These are phyloP conservation scores for Trichoderma gracile DNA, from an alignment of 2,329 filamentous ascomycete genomes.

Conservation along the genomic window DNA sequence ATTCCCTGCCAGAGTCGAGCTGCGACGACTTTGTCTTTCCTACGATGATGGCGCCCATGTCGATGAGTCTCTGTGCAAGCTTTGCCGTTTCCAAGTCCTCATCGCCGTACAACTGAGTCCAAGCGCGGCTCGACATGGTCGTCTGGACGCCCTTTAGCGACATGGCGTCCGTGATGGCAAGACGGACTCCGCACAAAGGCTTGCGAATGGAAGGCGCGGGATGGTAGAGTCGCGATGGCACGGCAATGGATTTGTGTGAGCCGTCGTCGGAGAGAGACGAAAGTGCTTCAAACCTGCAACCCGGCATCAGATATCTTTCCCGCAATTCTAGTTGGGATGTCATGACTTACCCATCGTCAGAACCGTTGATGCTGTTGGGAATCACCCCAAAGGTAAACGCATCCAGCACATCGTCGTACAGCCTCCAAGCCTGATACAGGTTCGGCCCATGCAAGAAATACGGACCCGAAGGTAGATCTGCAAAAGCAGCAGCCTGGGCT, in stretches of 20 bases:
- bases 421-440: constrained; percentile 44
- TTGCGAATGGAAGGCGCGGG: constrained; percentile 33
- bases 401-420: constrained; percentile 43
- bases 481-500: constrained; percentile 29
- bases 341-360: constrained; percentile 32
- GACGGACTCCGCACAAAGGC: constrained; percentile 42
- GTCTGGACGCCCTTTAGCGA: constrained; percentile 53
- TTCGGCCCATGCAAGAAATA: constrained; percentile 46
- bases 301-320: background rate
- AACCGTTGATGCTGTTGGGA: constrained; percentile 36
- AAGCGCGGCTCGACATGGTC: constrained; percentile 59
- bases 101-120: constrained; percentile 53
- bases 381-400: constrained; percentile 44
- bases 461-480: constrained; percentile 42
- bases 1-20: constrained; percentile 48
- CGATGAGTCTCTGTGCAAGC: constrained; percentile 56
- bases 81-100: constrained; percentile 48
- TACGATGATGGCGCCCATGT: constrained; percentile 58
- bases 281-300: constrained; percentile 37
- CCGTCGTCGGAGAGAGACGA: constrained; percentile 34
- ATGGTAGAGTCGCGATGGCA: constrained; percentile 43
- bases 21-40: constrained; percentile 56
- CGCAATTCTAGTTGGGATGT: too few species aligned
- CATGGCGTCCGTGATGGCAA: constrained; percentile 40
- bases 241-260: constrained; percentile 37